A percentile compares a stretch with the other conserved stretches of the same genome.
phyloP scores from a whole-genome alignment of 78 protist species.

The Emiliania huxleyi region DNA sequence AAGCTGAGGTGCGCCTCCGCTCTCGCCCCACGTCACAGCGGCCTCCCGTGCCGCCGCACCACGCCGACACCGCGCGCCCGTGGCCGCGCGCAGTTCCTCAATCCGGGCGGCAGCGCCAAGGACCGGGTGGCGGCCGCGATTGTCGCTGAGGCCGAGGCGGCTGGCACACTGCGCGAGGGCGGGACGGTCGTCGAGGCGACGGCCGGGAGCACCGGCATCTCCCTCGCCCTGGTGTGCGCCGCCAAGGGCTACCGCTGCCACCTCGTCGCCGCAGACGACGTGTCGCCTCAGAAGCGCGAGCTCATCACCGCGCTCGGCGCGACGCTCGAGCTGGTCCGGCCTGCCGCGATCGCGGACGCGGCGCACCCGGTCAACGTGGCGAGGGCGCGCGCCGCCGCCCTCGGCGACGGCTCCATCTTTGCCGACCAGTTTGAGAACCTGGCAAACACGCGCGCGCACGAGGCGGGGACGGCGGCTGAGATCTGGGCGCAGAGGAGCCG shows the following conservation, averaged over 20 bases:
- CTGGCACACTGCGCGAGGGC: not conserved
- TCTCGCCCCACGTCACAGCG: no score
- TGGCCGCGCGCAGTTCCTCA: conserved; percentile 62
- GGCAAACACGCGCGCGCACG: conserved; percentile 44
- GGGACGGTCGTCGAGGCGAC: conserved; percentile 73
- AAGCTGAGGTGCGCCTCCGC: no score
- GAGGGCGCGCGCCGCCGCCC: not conserved
- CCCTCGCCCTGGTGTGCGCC: conserved; percentile 64
- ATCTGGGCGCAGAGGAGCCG: conserved; percentile 66
- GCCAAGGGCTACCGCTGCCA: conserved; percentile 60
- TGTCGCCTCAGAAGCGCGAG: not conserved
- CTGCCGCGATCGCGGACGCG: conserved; percentile 58
- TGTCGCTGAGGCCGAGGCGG: not conserved
- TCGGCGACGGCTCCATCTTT: conserved; percentile 33
- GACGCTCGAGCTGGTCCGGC: conserved; percentile 33
- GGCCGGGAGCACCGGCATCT: conserved; percentile 71
- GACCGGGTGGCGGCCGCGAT: conserved; percentile 46
- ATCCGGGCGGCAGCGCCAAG: conserved; percentile 68
- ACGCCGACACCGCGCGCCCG: no score
- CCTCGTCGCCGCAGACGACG: conserved; percentile 66
- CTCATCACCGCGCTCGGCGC: not conserved
- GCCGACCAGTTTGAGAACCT: conserved; percentile 77
- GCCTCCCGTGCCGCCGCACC: no score
- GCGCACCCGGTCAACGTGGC: conserved; percentile 44
- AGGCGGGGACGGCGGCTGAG: conserved; percentile 61